Evolutionary conservation across 148 eudicot genomes (phyloP), one percentile per base, ranked within the genome.

Genomic region (Drosera capensis): DNA sequence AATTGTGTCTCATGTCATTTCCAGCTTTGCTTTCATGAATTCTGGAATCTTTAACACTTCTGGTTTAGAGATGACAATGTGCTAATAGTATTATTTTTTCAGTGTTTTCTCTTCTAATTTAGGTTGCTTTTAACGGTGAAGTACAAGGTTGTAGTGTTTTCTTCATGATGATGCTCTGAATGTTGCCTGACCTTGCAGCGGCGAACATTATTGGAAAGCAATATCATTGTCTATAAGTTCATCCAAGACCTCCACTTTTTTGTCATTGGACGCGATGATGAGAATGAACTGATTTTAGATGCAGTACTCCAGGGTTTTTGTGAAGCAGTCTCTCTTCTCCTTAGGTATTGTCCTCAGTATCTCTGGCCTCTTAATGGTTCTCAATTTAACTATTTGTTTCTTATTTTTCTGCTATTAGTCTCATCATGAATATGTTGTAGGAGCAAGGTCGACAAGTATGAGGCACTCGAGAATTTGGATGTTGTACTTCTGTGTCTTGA

Each of bases 231-330:
- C 42, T 88, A 80, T 55, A 88, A 77, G 69, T 88, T 88, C 51
- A 52, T 75, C 45, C 92, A 88, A 71, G 96, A 88, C 60, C 77
- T 88, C 45, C 94, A 88, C 62, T 79, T 87, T 66, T 87, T 76
- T 66, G 96, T 82, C 49, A 87, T 87, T 4, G 96, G 94, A 48
- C 85, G 94, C 48, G 96, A 82, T 57, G 94, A 87, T 40, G 96
- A 87, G 66, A 87, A 82, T 53, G 96, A 87, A 58, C 70, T 87
- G 38, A 79, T 82, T 40, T 46, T 87, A 34, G 75, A 87, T 61
- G 73, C 85, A 17, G 96, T 82, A 34, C 85, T 87, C 14, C 83
- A 82, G 64, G 96, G 96, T 20, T 87, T 87, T 56, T 71, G 59
- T 62, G 96, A 87, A 54, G 87, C 96, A 34, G 86, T 87, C 52